Percentiles rank a stretch among this genome's conserved stretches.
These are phyloP conservation scores for Fusarium mexicanum DNA, from an alignment of 2,329 filamentous ascomycete genomes.

Conservation along the genomic window DNA sequence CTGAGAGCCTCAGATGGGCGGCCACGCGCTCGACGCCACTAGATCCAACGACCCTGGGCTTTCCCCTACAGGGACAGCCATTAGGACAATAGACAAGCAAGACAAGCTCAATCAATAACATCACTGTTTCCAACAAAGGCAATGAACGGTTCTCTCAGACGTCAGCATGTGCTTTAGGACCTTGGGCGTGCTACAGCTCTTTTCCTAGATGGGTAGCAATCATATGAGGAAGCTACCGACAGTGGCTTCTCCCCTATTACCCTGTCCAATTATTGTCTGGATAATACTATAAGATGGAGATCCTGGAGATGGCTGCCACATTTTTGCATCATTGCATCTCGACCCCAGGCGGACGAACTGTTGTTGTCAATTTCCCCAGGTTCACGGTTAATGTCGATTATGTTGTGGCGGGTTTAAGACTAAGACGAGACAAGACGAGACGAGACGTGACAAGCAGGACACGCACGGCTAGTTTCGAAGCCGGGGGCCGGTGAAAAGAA, in stretches of 20 bases:
- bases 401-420: background rate
- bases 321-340: background rate
- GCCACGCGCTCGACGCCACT: constrained; percentile 31
- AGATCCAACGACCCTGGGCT: constrained; percentile 19
- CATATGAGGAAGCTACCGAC: constrained; percentile 13
- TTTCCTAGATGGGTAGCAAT: constrained; percentile 27
- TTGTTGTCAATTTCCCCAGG: constrained; percentile 9
- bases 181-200: constrained; percentile 20
- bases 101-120: constrained; percentile 21
- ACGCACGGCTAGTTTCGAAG: constrained; percentile 5
- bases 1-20: constrained; percentile 24
- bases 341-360: background rate
- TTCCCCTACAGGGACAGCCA: background rate
- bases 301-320: constrained; percentile 34
- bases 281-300: constrained; percentile 15
- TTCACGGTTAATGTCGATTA: background rate
- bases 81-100: constrained; percentile 6
- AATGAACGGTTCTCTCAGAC: constrained; percentile 3
- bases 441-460: background rate
- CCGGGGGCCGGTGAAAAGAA: background rate
- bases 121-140: constrained; percentile 12
- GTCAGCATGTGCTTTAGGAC: constrained; percentile 2
- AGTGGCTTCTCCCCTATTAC: background rate
- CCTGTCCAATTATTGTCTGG: constrained; percentile 12
- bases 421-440: background rate